Base-by-base conservation (phyloP, 352 stramenopile genomes). In the Phytophthora niederhauseri region DNA sequence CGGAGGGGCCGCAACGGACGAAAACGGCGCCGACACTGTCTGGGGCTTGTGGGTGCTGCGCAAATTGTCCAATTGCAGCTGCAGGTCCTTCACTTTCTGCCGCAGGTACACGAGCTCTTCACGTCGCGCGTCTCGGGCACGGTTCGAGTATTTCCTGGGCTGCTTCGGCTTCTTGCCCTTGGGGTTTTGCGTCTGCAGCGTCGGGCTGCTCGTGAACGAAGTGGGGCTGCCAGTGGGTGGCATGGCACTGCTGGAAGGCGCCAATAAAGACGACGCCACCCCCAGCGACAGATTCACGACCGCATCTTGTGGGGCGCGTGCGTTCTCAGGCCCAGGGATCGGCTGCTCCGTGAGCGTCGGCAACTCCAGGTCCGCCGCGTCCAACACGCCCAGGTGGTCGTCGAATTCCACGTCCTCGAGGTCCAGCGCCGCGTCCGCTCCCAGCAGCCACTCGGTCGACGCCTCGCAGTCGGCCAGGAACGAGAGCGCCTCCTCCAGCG, bases 381-480 rank as follows among this genome's bases (percentile, higher is more conserved):
- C 55, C 20, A 72, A 14, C 11, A 63, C 41, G n/a, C n/a, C 38
- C 11, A 17, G 17, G 19, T 43, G 20, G 20, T n/a, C 45, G 22
- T 65, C 54, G 12, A 72, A 9, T 6, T 22, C 55, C 26, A 72
- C 14, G 20, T 63, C 43, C 26, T 9, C 45, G 22, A 77, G 34
- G 26, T 76, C 60, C 50, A 76, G 28, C 46, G 52, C 52, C 12
- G 48, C 30, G 20, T 76, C 64, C n/a, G 57, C 36, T 3, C 28
- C 68, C 14, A 80, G 43, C 22, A 78, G 56, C 74, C 74, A 79
- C 38, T 72, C 68, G 14, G 60, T 66, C 9, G 70, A 80, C n/a
- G 56, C 30, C 58, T 87, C 76, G 57, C 68, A 84, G 36, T 84
- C 66, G 22, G 55, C 65, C 26, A 83, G 69, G 57, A 81, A 84